Evolutionary conservation across 345 rosid species (phyloP).

Genomic region (Stellera chamaejasme): DNA sequence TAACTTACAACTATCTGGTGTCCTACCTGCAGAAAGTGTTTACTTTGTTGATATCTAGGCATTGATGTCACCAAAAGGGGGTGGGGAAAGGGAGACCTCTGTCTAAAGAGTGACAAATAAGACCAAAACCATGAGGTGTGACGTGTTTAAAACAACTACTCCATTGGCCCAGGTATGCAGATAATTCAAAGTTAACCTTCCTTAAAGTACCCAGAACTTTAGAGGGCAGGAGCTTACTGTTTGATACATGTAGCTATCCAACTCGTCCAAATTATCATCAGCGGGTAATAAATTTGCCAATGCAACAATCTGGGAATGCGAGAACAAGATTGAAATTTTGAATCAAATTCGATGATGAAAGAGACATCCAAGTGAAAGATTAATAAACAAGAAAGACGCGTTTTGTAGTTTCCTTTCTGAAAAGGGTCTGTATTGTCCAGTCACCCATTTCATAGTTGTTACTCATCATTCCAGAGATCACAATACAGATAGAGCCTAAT

Average conservation of each 20-base stretch:
- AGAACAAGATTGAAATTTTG: not conserved
- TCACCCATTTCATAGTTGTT: too few species aligned
- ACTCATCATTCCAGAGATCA: too few species aligned
- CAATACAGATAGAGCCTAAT: too few species aligned
- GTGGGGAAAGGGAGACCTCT: too few species aligned
- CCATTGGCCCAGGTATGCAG: too few species aligned
- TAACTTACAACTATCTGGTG: constrained; percentile 84
- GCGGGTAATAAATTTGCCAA: constrained; percentile 80
- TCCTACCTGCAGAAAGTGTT: constrained; percentile 51
- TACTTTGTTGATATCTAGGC: not conserved
- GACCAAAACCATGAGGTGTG: too few species aligned
- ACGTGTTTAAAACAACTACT: not conserved
- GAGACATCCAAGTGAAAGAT: not conserved
- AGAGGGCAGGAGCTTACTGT: constrained; percentile 34
- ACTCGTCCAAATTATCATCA: constrained; percentile 84
- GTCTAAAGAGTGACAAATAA: too few species aligned
- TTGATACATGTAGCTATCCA: constrained; percentile 95
- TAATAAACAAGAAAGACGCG: not conserved
- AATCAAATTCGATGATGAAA: not conserved
- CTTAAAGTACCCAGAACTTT: too few species aligned
- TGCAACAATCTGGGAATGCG: constrained; percentile 57
- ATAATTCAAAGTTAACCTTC: too few species aligned
- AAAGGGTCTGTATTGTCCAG: too few species aligned
- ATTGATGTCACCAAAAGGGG: not conserved
- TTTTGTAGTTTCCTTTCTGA: too few species aligned